phyloP scores from a whole-genome alignment of 169 alveolate genomes.

The Babesia ovata region DNA sequence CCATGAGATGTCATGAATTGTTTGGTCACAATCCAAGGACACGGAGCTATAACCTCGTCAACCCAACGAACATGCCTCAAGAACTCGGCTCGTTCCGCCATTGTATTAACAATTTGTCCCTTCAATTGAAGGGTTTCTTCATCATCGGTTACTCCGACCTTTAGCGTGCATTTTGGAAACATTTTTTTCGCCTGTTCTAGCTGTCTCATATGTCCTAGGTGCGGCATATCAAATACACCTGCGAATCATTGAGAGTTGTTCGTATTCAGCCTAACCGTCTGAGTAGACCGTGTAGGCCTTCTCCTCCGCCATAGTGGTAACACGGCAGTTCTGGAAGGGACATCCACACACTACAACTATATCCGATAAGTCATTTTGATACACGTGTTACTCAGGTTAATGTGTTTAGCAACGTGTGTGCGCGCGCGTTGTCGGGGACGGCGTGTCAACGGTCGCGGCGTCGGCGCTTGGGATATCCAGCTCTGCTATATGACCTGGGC shows the following conservation, averaged over 20 bases:
- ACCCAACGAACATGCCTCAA: slow-evolving; percentile 95
- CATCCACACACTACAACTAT: neutral
- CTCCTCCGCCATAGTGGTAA: slow-evolving; percentile 37
- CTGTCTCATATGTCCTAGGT: slow-evolving; percentile 95
- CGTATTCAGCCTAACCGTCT: slow-evolving; percentile 38
- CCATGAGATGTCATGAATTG: slow-evolving; percentile 87
- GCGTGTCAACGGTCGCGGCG: slow-evolving; percentile 28
- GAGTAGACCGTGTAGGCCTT: slow-evolving; percentile 63
- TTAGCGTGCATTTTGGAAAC: slow-evolving; percentile 88
- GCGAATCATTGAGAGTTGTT: neutral
- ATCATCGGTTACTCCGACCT: slow-evolving; percentile 96
- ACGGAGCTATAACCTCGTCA: slow-evolving; percentile 96
- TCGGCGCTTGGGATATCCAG: slow-evolving; percentile 24
- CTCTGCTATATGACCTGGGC: neutral
- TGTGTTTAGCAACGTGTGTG: neutral
- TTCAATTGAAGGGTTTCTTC: slow-evolving; percentile 91
- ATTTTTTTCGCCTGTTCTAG: slow-evolving; percentile 95
- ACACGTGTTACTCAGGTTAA: neutral
- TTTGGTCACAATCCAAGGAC: slow-evolving; percentile 94
- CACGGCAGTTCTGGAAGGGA: neutral
- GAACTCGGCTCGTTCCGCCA: slow-evolving; percentile 92
- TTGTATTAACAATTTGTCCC: slow-evolving; percentile 93
- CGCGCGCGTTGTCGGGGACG: slow-evolving; percentile 7
- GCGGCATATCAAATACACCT: slow-evolving; percentile 96
- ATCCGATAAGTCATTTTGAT: slow-evolving; percentile 5